Evolutionary conservation across 1,139 yeast genomes (phyloP).

Genomic region (Candida sp.): DNA sequence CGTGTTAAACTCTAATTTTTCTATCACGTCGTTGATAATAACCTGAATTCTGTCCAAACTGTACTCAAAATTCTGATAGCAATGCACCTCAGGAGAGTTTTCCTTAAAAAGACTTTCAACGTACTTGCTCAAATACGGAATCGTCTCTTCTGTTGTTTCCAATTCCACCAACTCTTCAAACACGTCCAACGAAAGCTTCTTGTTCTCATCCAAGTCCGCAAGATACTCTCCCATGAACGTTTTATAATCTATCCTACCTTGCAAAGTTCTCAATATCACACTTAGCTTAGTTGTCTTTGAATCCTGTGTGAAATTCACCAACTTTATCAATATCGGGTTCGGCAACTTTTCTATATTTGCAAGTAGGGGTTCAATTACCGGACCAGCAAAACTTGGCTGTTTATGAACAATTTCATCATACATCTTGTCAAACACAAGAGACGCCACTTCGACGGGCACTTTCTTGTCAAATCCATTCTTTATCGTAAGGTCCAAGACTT

Average conservation of each 20-base stretch:
- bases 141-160: constrained; percentile 22
- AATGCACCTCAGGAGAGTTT: constrained; percentile 37
- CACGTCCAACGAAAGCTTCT: constrained; percentile 20
- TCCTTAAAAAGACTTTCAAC: constrained; percentile 34
- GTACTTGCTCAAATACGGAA: constrained; percentile 23
- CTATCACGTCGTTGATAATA: constrained; percentile 16
- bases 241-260: constrained; percentile 8
- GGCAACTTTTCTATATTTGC: constrained; percentile 18
- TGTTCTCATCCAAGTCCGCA: constrained; percentile 18
- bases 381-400: constrained; percentile 7
- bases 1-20: constrained; percentile 11
- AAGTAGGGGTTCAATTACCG: constrained; percentile 11
- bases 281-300: constrained; percentile 15
- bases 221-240: constrained; percentile 27
- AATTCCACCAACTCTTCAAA: constrained; percentile 25
- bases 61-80: constrained; percentile 33
- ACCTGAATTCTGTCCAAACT: constrained; percentile 36
- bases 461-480: constrained; percentile 1
- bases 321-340: constrained; percentile 20
- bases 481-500: constrained; percentile 5
- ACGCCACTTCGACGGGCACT: constrained; percentile 8
- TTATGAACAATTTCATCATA: background rate
- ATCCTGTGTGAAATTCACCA: constrained; percentile 28
- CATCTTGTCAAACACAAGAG: constrained; percentile 8
- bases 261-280: constrained; percentile 17